Base-by-base conservation (phyloP, 208 protist species). In the Wallacemonas rigidus region DNA sequence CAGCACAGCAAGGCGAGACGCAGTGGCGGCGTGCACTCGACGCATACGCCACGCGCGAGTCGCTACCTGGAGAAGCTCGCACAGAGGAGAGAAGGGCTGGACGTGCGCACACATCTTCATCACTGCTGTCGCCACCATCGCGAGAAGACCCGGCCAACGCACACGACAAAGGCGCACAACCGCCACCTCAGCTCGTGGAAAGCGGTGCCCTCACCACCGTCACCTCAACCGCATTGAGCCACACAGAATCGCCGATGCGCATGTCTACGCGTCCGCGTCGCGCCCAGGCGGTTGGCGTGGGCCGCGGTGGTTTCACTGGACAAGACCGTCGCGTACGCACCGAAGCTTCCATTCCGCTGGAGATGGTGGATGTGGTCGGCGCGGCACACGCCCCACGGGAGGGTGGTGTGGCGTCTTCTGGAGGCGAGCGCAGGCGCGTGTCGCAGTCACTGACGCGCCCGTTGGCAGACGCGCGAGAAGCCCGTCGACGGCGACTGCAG, bases 391-490 rank as follows among this genome's bases (percentile, higher is more conserved):
- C 56, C 4, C 36, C 56, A 38, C 17, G 43, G 36, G 36, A 43
- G 35, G 56, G 9, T 6, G 26, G 26, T 26, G 26, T 0, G 26
- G 26, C 26, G 26, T 26, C 26, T 26, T 26, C 26, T 26, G 26
- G 26, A 26, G 56, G 17, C 38, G 36, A 43, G 56, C 17, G 17
- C 1, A n/a, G 56, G 17, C 56, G 56, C 17, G 56, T 43, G 12
- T 62, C 56, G 3, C 56, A 62, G 56, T 17, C 56, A 6, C 9
- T 62, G 4, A 62, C 36, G 38, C 56, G 56, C 3, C 56, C 56
- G 36, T 15, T 62, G 9, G 17, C 56, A 5, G 56, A 62, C 15
- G 12, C 56, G 4, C 56, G 56, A 38, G 35, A 35, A 6, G 51
- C 51, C 14, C 51, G n/a, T 5, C 51, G 51, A 7, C 51, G 51